Percentiles rank a stretch among this genome's conserved stretches.
phyloP scores from a whole-genome alignment of 148 eudicot genomes.

The Dysphania ambrosioides region DNA sequence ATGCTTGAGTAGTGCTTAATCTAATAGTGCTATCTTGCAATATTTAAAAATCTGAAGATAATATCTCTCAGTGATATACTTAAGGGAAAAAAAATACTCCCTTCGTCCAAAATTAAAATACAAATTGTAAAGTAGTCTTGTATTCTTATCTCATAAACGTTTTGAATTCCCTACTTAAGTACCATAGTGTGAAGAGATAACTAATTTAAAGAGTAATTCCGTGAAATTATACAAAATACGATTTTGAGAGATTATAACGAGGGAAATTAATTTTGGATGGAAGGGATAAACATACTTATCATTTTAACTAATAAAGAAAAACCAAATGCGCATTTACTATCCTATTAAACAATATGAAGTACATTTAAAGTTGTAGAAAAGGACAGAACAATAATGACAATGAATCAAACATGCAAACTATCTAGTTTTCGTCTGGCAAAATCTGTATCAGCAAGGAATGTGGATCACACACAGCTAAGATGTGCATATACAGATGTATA shows the following conservation, averaged over 20 bases:
- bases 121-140: no score
- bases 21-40: not conserved
- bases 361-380: not conserved
- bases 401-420: not conserved
- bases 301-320: not conserved
- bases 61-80: not conserved
- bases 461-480: conserved; percentile 19
- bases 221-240: no score
- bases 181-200: no score
- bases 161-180: no score
- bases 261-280: no score
- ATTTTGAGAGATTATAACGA: no score
- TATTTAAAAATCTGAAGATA: conserved; percentile 6
- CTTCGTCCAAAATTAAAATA: not conserved
- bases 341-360: not conserved
- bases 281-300: no score
- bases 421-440: conserved; percentile 12
- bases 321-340: not conserved
- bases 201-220: no score
- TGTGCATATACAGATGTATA: no score
- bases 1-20: conserved; percentile 14
- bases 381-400: conserved; percentile 1
- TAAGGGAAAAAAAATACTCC: no score
- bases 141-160: no score
- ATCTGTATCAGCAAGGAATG: conserved; percentile 7